Base-by-base conservation (phyloP, 2,329 filamentous ascomycete genomes). In the Colletotrichum sp. region DNA sequence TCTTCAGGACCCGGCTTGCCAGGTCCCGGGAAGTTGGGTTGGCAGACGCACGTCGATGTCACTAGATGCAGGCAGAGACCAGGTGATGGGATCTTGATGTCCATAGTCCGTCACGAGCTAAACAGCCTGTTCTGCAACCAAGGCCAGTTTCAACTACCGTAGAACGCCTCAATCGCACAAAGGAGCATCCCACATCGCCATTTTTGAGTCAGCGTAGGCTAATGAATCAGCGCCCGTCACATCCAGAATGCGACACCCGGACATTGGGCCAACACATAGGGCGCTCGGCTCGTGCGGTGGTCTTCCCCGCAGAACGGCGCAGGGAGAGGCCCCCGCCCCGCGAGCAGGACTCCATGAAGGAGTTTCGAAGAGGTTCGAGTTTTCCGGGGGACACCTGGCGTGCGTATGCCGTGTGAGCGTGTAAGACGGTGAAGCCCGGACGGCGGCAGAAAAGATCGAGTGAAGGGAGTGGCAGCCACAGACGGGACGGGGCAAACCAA, bases 321-420 rank as follows among this genome's bases (percentile, higher is more conserved):
- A 65, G 57, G 59, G 63, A 73, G 24, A 65, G 30, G 12, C 57
- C 70, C 44, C 24, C n/a, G 44, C 44, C 64, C 21, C 28, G 18
- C 13, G 6, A 68, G 18, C 36, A 36, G 26, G 24, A 57, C 57
- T 73, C 57, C 64, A 36, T 60, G 34, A 65, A 68, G 18, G 32
- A 26, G 73, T 73, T 76, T 76, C 73, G 63, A 64, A 62, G 44
- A 69, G 49, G 73, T 73, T 76, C 73, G 59, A 73, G 73, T 59
- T 52, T 72, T 36, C 70, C 34, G 64, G 70, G 70, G 44, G 44
- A 30, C 8, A 76, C 70, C 73, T 73, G 34, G 57, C 18, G 34
- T 24, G 26, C 59, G 57, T 59, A 30, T 32, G 26, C 49, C 24
- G 28, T 28, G 57, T 64, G 28, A 13, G 26, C 30, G 28, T 28